Evolutionary conservation across 2,329 filamentous ascomycete genomes (phyloP), one percentile per base, ranked within the genome.

Genomic region (Hymenoscyphus scutula): DNA sequence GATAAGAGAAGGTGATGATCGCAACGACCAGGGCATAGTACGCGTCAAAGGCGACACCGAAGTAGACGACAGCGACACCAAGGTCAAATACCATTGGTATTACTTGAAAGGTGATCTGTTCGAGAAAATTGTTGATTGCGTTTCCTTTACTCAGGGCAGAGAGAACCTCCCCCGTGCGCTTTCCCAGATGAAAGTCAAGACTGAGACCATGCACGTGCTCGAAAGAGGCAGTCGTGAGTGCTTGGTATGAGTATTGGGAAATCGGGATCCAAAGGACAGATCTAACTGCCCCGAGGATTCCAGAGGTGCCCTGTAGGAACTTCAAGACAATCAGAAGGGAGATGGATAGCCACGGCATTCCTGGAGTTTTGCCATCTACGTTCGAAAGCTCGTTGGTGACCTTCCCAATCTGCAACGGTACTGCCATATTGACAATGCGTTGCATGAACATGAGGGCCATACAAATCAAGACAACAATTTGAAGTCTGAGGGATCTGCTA

Each of bases 181-280:
- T 99, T 59, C 92, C 92, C 2, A 98, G 84, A 74, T 99, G 95
- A 73, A 99, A 99, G 75, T 98, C 95, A 68, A 98, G 83, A 75
- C 93, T 97, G 37, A 99, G 86, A 58, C 89, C 89, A 76, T 99
- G 95, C 25, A 99, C 95, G 75, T 99, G 95, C 77, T 98, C 94
- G 74, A 99, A 99, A 11, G 94, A 92, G 17, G 95, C 93, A 1
- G 95, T 95, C 5, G 93, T 97, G 63, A 99, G 83, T 67, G 95
- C 92, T 72, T 92, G 89, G 77, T 97, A 99, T 0, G 94, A 97
- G 76, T 98, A 97, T 75, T 99, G 95, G 38, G 93, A 92, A 62
- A 99, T 92, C 0, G 95, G 94, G 58, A 99, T 95, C 95, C 95
- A 99, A 37, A 99, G 81, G 38, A 92, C 86, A 25, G 91, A 89